These are phyloP conservation scores for Colletotrichum abscissum DNA, from an alignment of 2,329 filamentous ascomycete genomes.

Conservation along the genomic window DNA sequence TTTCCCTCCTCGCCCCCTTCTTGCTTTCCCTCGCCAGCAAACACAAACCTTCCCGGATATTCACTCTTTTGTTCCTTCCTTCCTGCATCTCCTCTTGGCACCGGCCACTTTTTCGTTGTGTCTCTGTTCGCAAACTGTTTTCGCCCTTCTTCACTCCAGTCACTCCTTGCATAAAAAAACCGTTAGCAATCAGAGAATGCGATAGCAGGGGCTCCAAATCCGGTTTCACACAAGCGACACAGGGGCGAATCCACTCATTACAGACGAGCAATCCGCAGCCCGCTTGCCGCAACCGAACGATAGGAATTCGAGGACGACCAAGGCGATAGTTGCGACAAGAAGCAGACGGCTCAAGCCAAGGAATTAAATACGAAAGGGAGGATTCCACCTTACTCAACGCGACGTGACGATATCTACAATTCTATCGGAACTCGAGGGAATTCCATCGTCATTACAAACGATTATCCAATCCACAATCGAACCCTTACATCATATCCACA, in stretches of 20 bases:
- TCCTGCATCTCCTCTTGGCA: constrained; percentile 5
- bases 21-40: not conserved
- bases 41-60: not conserved
- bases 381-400: not conserved
- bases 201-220: constrained; percentile 26
- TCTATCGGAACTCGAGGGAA: not conserved
- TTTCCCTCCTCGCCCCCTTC: constrained; percentile 13
- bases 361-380: not conserved
- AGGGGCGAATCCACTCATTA: constrained; percentile 32
- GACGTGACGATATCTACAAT: not conserved
- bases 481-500: constrained; percentile 10
- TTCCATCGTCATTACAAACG: not conserved
- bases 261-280: constrained; percentile 5
- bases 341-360: not conserved
- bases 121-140: not conserved
- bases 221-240: constrained; percentile 31
- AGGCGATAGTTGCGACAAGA: not conserved
- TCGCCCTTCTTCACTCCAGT: constrained; percentile 1
- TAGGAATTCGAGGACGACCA: constrained; percentile 8
- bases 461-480: not conserved
- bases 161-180: constrained; percentile 28
- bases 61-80: constrained; percentile 1
- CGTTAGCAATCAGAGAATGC: constrained; percentile 19
- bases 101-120: constrained; percentile 13
- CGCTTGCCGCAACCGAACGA: not conserved